These are phyloP conservation scores for Tetraselmis chui DNA, from an alignment of 139 green algal genomes.

Conservation along the genomic window DNA sequence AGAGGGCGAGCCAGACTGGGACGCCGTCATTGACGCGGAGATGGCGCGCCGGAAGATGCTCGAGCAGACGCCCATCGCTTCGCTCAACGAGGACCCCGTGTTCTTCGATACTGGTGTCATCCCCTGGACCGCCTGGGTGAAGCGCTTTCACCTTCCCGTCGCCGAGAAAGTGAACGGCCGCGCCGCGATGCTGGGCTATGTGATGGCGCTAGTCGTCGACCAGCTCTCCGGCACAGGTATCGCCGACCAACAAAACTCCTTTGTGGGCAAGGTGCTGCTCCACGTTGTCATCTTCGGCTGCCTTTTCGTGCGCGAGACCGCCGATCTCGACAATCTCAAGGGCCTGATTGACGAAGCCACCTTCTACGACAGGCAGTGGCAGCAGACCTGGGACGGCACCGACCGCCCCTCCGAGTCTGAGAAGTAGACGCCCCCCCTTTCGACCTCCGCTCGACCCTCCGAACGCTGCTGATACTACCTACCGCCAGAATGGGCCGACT, in stretches of 20 bases:
- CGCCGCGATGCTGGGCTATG: constrained; percentile 90
- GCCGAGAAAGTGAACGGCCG: constrained; percentile 92
- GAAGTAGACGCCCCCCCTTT: constrained; percentile 2
- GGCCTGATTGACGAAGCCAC: constrained; percentile 82
- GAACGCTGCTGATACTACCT: no score
- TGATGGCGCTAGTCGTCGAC: constrained; percentile 74
- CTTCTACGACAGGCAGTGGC: constrained; percentile 89
- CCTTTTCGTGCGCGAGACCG: constrained; percentile 55
- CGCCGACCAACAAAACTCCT: constrained; percentile 82
- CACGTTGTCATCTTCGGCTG: constrained; percentile 75
- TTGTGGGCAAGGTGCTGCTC: constrained; percentile 85
- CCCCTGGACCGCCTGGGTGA: constrained; percentile 91
- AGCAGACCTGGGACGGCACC: constrained; percentile 65
- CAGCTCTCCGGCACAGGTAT: constrained; percentile 68
- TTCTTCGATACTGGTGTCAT: constrained; percentile 88
- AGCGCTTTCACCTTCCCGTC: constrained; percentile 82
- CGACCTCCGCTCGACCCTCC: no score
- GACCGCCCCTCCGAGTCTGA: constrained; percentile 59
- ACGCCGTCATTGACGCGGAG: constrained; percentile 81
- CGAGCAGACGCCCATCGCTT: constrained; percentile 71
- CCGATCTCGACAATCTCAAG: constrained; percentile 71
- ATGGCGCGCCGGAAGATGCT: constrained; percentile 79
- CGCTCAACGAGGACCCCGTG: constrained; percentile 80
- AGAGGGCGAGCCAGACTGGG: constrained; percentile 34
- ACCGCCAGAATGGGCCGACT: no score